Percentiles rank a stretch among this genome's conserved stretches.
These are phyloP conservation scores for Tolypocladium pustulatum DNA, from an alignment of 2,329 filamentous ascomycete genomes.

Conservation along the genomic window DNA sequence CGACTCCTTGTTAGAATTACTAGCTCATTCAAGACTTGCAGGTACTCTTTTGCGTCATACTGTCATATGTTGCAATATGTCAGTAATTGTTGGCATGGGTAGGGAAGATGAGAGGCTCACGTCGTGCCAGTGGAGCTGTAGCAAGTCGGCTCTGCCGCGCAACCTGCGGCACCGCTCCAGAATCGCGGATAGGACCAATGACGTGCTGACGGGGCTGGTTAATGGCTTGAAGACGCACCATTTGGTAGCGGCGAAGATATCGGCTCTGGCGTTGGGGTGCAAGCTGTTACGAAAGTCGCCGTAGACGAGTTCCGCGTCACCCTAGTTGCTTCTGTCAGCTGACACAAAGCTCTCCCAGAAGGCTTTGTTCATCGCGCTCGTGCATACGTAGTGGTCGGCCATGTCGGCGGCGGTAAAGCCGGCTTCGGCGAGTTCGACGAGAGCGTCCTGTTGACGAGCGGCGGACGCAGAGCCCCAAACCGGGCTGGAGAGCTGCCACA, in stretches of 20 bases:
- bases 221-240: not conserved
- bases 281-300: not conserved
- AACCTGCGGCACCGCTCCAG: not conserved
- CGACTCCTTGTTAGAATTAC: not conserved
- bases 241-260: not conserved
- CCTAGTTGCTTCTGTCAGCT: not conserved
- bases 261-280: not conserved
- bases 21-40: not conserved
- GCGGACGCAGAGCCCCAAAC: not conserved
- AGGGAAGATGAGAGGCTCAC: not conserved
- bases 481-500: not conserved
- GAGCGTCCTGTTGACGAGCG: not conserved
- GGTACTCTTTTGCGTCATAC: not conserved
- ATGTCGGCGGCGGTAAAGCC: not conserved
- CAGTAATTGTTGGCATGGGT: not conserved
- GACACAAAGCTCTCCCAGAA: not conserved
- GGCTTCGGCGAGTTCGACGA: not conserved
- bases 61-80: not conserved
- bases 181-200: not conserved
- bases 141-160: not conserved
- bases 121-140: not conserved
- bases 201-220: not conserved
- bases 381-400: not conserved
- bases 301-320: not conserved
- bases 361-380: not conserved